Conservation (phyloP, 441 rosid species). For the Aleurites moluccanus region DNA sequence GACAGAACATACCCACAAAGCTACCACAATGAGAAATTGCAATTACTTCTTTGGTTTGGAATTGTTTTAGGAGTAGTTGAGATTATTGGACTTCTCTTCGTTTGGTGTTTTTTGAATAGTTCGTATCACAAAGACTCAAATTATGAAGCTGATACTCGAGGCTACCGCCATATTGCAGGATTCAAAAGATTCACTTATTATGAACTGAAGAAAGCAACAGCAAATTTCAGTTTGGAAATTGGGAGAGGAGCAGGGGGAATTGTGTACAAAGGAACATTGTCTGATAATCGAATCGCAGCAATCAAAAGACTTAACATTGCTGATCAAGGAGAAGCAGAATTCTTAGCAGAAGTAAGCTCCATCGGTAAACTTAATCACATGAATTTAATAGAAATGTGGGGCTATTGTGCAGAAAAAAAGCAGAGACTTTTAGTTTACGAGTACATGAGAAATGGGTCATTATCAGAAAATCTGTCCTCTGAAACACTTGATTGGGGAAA, state of each 20-base stretch:
- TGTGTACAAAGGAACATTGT: background rate
- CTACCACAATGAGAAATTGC: background rate
- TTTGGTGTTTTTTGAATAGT: background rate
- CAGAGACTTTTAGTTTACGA: background rate
- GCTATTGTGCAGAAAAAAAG: background rate
- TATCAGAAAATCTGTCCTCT: background rate
- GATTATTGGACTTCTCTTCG: background rate
- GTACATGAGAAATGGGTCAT: background rate
- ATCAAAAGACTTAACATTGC: background rate
- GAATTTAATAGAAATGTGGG: background rate
- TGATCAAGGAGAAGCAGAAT: background rate
- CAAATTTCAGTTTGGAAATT: background rate
- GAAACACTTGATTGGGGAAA: no score
- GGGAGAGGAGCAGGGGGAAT: background rate
- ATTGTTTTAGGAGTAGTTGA: background rate
- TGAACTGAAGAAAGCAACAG: background rate
- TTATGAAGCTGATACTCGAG: background rate
- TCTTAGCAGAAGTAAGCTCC: background rate
- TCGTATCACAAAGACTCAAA: background rate
- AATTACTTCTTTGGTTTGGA: background rate
- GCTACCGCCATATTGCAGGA: background rate
- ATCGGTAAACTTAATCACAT: background rate
- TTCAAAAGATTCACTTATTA: background rate
- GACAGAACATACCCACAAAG: background rate
- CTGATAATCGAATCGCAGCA: background rate